Conservation (phyloP, 2,329 filamentous ascomycete species). For the Fusarium napiforme region DNA sequence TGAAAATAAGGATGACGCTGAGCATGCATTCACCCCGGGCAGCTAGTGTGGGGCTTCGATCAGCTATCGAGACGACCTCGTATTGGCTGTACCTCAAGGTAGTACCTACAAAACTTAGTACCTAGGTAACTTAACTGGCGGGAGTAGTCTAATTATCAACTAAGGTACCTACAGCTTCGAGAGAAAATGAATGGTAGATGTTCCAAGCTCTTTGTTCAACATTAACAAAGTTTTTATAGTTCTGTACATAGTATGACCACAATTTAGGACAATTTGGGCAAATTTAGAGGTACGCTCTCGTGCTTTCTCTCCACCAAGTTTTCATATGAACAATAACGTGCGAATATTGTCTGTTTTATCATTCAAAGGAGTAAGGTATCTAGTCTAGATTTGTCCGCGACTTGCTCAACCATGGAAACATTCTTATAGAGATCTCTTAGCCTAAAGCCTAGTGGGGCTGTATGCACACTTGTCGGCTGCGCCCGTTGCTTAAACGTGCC, state of each 20-base stretch:
- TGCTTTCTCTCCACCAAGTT: background rate
- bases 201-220: background rate
- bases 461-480: slow-evolving; percentile 9
- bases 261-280: background rate
- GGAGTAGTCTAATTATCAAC: background rate
- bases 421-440: background rate
- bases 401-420: background rate
- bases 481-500: slow-evolving; percentile 2
- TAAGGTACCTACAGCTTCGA: background rate
- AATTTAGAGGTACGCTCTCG: background rate
- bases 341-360: background rate
- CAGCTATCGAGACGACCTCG: background rate
- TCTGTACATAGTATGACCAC: background rate
- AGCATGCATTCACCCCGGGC: slow-evolving; percentile 16
- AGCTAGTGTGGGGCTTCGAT: slow-evolving; percentile 17
- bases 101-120: background rate
- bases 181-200: background rate
- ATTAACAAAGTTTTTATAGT: background rate
- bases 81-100: background rate
- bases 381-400: background rate
- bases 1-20: slow-evolving; percentile 25
- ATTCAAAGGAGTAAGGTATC: background rate
- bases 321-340: too few species aligned
- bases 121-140: background rate
- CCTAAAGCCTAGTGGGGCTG: background rate